Conservation (phyloP, 2,329 filamentous ascomycete species). For the Epichloe typhina region DNA sequence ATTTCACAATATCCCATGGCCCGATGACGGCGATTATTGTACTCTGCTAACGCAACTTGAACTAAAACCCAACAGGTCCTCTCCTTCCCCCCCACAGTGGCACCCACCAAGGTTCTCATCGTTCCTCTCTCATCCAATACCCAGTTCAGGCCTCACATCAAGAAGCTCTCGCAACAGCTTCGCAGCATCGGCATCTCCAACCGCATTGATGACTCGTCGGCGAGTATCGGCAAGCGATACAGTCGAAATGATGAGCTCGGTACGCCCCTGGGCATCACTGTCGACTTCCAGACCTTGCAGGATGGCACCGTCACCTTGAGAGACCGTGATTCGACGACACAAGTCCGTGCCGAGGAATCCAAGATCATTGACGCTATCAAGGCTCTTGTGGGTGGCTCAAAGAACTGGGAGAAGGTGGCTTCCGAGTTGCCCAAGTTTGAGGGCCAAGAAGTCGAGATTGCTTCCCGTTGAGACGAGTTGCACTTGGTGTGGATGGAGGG, state of each 20-base stretch:
- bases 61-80: constrained; percentile 28
- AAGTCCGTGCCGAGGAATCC: constrained; percentile 73
- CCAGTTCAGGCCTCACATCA: constrained; percentile 67
- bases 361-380: constrained; percentile 66
- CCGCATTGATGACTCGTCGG: constrained; percentile 79
- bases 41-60: constrained; percentile 6
- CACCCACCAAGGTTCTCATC: constrained; percentile 91
- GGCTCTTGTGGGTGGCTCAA: constrained; percentile 33
- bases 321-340: constrained; percentile 80
- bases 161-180: constrained; percentile 60
- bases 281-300: constrained; percentile 91
- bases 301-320: constrained; percentile 77
- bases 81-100: constrained; percentile 49
- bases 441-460: constrained; percentile 50
- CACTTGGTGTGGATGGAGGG: not conserved
- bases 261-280: constrained; percentile 83
- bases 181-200: constrained; percentile 66
- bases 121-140: constrained; percentile 75
- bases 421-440: constrained; percentile 74
- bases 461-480: constrained; percentile 16
- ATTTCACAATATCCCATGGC: not conserved
- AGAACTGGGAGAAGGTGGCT: constrained; percentile 56
- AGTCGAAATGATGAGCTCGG: constrained; percentile 91
- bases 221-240: constrained; percentile 90
- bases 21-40: not conserved